Percentiles rank a stretch among this genome's conserved stretches.
These are phyloP conservation scores for Dovyalis caffra DNA, from an alignment of 345 rosid genomes.

Conservation along the genomic window DNA sequence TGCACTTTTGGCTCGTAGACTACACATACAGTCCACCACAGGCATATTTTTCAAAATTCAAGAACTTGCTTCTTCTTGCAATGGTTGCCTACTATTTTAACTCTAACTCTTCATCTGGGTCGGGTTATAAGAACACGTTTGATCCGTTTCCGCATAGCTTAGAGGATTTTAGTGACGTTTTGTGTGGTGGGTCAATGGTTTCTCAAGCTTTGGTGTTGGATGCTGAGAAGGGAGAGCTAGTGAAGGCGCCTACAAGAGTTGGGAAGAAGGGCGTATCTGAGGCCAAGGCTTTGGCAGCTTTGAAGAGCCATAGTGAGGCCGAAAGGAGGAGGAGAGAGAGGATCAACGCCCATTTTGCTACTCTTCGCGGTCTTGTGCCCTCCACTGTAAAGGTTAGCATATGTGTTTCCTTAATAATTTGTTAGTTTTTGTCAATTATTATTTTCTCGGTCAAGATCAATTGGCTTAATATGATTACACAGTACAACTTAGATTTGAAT, in stretches of 20 bases:
- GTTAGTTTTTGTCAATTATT: background rate
- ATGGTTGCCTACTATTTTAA: slow-evolving; percentile 42
- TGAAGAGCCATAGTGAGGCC: slow-evolving; percentile 57
- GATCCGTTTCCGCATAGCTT: slow-evolving; percentile 32
- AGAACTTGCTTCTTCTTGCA: background rate
- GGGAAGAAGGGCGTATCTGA: slow-evolving; percentile 27
- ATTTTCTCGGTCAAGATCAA: background rate
- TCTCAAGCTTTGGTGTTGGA: slow-evolving; percentile 43
- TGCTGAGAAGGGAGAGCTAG: slow-evolving; percentile 44
- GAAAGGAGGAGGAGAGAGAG: slow-evolving; percentile 55
- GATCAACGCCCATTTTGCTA: slow-evolving; percentile 50
- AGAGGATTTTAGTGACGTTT: slow-evolving; percentile 28
- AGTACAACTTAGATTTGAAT: background rate
- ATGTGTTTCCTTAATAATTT: background rate
- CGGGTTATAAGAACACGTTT: slow-evolving; percentile 14
- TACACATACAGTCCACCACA: background rate
- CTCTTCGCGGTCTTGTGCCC: slow-evolving; percentile 50
- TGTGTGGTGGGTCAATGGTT: slow-evolving; percentile 29
- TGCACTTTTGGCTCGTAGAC: slow-evolving; percentile 28
- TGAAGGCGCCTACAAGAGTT: slow-evolving; percentile 30
- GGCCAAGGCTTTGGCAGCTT: slow-evolving; percentile 43
- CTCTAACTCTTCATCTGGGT: slow-evolving; percentile 35
- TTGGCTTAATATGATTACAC: background rate
- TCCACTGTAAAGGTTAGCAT: slow-evolving; percentile 39
- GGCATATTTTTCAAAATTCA: too few relatives aligned